Percentiles rank a stretch among this genome's conserved stretches.
Evolutionary conservation across 345 rosid genomes (phyloP).

Genomic region (Eucalyptus sp.): DNA sequence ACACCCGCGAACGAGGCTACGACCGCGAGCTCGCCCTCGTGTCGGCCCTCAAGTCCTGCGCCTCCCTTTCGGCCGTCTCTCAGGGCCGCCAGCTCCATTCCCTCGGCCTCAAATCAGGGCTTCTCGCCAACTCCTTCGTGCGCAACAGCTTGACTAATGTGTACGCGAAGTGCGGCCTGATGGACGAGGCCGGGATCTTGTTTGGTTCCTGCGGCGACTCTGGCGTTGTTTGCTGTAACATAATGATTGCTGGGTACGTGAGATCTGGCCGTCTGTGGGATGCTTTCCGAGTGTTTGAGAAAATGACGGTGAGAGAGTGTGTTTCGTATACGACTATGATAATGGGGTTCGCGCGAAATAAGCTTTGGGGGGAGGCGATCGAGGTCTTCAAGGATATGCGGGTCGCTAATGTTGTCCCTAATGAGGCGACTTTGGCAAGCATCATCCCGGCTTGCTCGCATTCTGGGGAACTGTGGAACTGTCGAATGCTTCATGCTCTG

Average conservation of each 20-base stretch:
- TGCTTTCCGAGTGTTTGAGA: slow-evolving; percentile 49
- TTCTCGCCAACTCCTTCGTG: slow-evolving; percentile 46
- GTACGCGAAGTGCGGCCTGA: slow-evolving; percentile 54
- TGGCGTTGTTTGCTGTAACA: slow-evolving; percentile 53
- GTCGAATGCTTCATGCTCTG: slow-evolving; percentile 53
- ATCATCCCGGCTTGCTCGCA: slow-evolving; percentile 44
- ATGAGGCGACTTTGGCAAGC: slow-evolving; percentile 48
- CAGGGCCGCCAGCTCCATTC: slow-evolving; percentile 47
- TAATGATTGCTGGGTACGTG: slow-evolving; percentile 52
- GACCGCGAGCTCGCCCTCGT: slow-evolving; percentile 30
- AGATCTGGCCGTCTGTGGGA: slow-evolving; percentile 29
- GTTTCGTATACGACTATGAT: slow-evolving; percentile 62
- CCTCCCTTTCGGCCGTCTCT: slow-evolving; percentile 14
- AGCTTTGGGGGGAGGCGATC: slow-evolving; percentile 33
- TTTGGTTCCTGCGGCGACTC: slow-evolving; percentile 13
- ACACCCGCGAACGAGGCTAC: background rate
- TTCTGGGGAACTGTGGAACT: slow-evolving; percentile 38
- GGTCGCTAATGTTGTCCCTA: slow-evolving; percentile 24
- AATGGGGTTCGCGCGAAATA: slow-evolving; percentile 47
- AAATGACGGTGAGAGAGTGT: slow-evolving; percentile 46
- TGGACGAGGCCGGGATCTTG: slow-evolving; percentile 37
- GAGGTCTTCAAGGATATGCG: slow-evolving; percentile 54
- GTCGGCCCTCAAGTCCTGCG: slow-evolving; percentile 49
- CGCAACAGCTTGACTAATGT: slow-evolving; percentile 60
- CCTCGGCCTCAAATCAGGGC: slow-evolving; percentile 39